phyloP scores from a whole-genome alignment of 768 basidiomycete species.

The Rhodocollybia butyracea region DNA sequence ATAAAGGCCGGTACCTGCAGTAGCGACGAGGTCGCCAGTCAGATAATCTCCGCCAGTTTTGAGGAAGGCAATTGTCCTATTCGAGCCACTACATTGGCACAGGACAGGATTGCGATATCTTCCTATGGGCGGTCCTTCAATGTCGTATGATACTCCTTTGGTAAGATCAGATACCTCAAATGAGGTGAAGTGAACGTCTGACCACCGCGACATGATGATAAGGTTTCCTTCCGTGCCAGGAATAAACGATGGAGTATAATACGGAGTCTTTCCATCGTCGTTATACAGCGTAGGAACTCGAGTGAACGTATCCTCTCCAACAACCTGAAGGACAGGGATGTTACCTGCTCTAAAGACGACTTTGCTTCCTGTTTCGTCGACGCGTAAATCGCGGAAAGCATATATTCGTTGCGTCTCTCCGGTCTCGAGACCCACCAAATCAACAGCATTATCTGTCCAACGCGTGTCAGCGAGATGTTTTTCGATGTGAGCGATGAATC shows the following conservation, averaged over 20 bases:
- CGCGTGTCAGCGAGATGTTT: slow-evolving; percentile 61
- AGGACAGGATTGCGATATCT: slow-evolving; percentile 62
- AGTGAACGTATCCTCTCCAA: slow-evolving; percentile 27
- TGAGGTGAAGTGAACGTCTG: slow-evolving; percentile 55
- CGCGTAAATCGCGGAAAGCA: slow-evolving; percentile 59
- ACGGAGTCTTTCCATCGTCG: slow-evolving; percentile 37
- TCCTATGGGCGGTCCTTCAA: slow-evolving; percentile 59
- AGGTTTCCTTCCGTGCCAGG: slow-evolving; percentile 39
- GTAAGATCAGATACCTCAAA: slow-evolving; percentile 62
- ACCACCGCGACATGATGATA: slow-evolving; percentile 68
- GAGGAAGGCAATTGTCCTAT: slow-evolving; percentile 57
- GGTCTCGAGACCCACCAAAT: slow-evolving; percentile 54
- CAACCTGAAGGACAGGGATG: slow-evolving; percentile 46
- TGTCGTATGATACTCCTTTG: slow-evolving; percentile 39
- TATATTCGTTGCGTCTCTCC: slow-evolving; percentile 51
- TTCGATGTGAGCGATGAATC: slow-evolving; percentile 61
- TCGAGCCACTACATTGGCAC: slow-evolving; percentile 38
- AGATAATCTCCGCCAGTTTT: slow-evolving; percentile 58
- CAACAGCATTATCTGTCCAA: slow-evolving; percentile 36
- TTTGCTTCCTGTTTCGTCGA: slow-evolving; percentile 49
- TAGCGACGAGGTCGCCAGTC: slow-evolving; percentile 64
- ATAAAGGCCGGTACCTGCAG: slow-evolving; percentile 61
- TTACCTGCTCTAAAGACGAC: slow-evolving; percentile 72
- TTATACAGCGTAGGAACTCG: slow-evolving; percentile 49
- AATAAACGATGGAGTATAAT: slow-evolving; percentile 72